Base-by-base conservation (phyloP, 2,329 filamentous ascomycete species). In the Claviceps purpurea region DNA sequence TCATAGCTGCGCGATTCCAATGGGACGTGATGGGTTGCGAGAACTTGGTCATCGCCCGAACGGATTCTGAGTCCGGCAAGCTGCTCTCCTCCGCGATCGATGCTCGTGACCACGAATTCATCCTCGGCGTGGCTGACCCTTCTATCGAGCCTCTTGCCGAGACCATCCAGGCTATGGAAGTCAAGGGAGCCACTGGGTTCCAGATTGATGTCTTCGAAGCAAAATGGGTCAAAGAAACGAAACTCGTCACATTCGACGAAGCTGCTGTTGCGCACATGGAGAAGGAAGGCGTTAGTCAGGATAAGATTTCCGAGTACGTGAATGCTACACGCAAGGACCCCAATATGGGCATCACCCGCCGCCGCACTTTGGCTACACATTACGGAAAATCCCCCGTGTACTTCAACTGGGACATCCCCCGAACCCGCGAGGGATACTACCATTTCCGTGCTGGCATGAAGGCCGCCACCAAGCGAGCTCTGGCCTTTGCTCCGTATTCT, bases 1-100 rank as follows among this genome's bases (percentile, higher is more conserved):
- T 98, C 4, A 84, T 89, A 20, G 90, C 93, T 1, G 84, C 91
- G 3, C 84, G 93, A 54, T 96, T 95, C 72, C 93, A 98, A 65
- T 98, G 91, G 91, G 93, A 98, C 63, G 77, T 96, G 60, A 97
- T 98, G 91, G 93, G 91, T 47, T 84, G 81, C 50, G 93, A 98
- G 72, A 97, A 95, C 66, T 77, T 97, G 4, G 82, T 97, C 43
- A 93, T 98, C 64, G 93, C 93, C 2, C 84, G 93, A 53, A 97
- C 93, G 1, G 93, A 98, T 68, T 94, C 89, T 0, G 93, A 97
- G 69, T 95, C 88, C 56, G 93, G 91, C 46, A 90, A 84, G 65
- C 78, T 98, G 22, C 76, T 98, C 52, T 94, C 86, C 54, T 95
- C 86, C 55, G 88, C 89, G 14, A 86, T 98, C 56, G 93, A 98